Base-by-base conservation (phyloP, 768 basidiomycete genomes). In the Boletus eberwhitei region DNA sequence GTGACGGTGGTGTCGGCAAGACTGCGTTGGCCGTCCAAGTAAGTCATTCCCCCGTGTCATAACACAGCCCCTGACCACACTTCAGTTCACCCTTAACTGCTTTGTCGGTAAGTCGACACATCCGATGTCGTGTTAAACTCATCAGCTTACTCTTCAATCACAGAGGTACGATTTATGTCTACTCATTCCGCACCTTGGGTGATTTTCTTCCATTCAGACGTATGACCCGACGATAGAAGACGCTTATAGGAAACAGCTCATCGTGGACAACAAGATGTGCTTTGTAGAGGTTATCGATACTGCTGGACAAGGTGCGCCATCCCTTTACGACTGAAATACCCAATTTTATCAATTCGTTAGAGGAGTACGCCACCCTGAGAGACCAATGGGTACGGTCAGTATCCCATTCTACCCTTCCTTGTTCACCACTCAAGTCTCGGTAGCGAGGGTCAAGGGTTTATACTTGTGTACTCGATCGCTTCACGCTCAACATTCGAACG, bases 191-290 rank as follows among this genome's bases (percentile, higher is more conserved):
- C 53, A 55, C 38, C 40, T 61, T 41, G 31, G 37, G 53, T 59
- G 24, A 59, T 39, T 46, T 21, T 36, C 44, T 57, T 51, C 50
- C 26, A 4, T 38, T 53, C 60, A 96, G 92, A 93, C 93, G 49
- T 98, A 98, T 73, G 94, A 98, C 77, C 94, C 94, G 53, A 98
- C 94, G 64, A 98, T 98, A 83, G 94, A 98, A 75, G 94, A 97
- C 71, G 93, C 93, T 59, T 97, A 98, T 75, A 83, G 94, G 65
- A 96, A 95, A 72, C 93, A 94, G 70, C 82, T 94, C 63, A 86
- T 94, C 53, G 93, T 97, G 59, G 94, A 96, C 73, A 93, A 93
- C 69, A 83, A 87, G 64, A 94, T 94, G 85, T 95, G 93, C 74
- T 89, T 94, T 71, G 84, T 98, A 61, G 94, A 98, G 73, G 92